Percentiles rank a stretch among this genome's conserved stretches.
These are phyloP conservation scores for Oxyria digyna DNA, from an alignment of 148 eudicot genomes.

Conservation along the genomic window DNA sequence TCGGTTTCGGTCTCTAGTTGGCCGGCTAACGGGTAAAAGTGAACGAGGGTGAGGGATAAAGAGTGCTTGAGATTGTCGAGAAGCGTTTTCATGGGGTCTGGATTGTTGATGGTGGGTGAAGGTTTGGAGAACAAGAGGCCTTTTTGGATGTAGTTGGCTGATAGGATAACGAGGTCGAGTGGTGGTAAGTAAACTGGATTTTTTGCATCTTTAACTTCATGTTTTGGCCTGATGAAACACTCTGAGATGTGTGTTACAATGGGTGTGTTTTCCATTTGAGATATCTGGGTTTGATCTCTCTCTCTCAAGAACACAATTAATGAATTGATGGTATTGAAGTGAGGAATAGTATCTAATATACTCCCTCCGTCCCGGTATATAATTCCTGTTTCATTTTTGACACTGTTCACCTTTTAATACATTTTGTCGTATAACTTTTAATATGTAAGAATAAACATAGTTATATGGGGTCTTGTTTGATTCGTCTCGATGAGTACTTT, in stretches of 20 bases:
- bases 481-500: no score
- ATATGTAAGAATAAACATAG: no score
- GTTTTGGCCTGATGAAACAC: slow-evolving; percentile 9
- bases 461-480: no score
- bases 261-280: slow-evolving; percentile 9
- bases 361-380: no score
- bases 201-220: background rate
- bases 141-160: slow-evolving; percentile 14
- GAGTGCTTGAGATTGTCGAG: slow-evolving; percentile 6
- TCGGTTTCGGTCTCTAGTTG: background rate
- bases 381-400: no score
- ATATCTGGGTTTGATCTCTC: background rate
- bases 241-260: slow-evolving; percentile 6
- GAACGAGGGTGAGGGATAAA: slow-evolving; percentile 10
- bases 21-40: slow-evolving; percentile 10
- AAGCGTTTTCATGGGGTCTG: background rate
- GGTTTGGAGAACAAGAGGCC: slow-evolving; percentile 11
- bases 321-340: no score
- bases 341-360: no score
- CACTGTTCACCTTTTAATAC: no score
- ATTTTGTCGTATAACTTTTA: no score
- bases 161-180: slow-evolving; percentile 5
- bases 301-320: no score
- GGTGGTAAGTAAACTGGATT: slow-evolving; percentile 8
- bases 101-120: background rate